Percentiles rank a stretch among this genome's conserved stretches.
These are phyloP conservation scores for Yarrowia sp. DNA, from an alignment of 805 yeast genomes.

Conservation along the genomic window DNA sequence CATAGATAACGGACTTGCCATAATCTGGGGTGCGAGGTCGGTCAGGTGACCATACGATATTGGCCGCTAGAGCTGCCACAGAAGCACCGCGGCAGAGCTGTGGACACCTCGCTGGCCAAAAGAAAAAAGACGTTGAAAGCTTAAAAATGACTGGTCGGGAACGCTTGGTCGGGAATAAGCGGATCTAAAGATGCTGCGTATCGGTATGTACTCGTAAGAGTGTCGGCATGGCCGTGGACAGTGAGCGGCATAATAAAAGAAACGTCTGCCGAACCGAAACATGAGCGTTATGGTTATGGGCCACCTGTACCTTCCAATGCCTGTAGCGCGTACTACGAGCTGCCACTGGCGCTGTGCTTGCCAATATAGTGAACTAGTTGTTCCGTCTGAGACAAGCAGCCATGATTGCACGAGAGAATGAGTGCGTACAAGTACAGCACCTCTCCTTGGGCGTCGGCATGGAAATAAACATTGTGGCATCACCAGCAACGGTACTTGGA, in stretches of 20 bases:
- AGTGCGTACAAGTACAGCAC: too few relatives aligned
- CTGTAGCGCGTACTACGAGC: too few relatives aligned
- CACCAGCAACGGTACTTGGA: neutral
- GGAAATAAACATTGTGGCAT: neutral
- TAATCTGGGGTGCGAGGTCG: too few relatives aligned
- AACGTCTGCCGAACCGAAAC: neutral
- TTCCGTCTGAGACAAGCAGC: slow-evolving; percentile 10
- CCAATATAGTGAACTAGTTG: neutral
- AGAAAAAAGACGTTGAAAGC: slow-evolving; percentile 22
- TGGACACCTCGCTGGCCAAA: neutral
- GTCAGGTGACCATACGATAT: neutral
- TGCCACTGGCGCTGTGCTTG: neutral
- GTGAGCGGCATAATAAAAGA: neutral
- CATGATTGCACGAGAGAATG: neutral
- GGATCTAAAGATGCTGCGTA: slow-evolving; percentile 20
- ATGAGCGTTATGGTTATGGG: neutral
- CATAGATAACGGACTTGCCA: neutral
- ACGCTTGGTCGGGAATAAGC: slow-evolving; percentile 35
- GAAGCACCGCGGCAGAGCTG: too few relatives aligned
- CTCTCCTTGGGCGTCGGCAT: neutral
- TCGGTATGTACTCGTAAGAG: neutral
- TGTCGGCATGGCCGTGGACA: neutral
- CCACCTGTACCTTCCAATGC: neutral
- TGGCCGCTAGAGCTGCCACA: too few relatives aligned
- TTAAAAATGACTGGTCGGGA: slow-evolving; percentile 31